phyloP scores from a whole-genome alignment of 257 asterid species.

The Prunella vulgaris region DNA sequence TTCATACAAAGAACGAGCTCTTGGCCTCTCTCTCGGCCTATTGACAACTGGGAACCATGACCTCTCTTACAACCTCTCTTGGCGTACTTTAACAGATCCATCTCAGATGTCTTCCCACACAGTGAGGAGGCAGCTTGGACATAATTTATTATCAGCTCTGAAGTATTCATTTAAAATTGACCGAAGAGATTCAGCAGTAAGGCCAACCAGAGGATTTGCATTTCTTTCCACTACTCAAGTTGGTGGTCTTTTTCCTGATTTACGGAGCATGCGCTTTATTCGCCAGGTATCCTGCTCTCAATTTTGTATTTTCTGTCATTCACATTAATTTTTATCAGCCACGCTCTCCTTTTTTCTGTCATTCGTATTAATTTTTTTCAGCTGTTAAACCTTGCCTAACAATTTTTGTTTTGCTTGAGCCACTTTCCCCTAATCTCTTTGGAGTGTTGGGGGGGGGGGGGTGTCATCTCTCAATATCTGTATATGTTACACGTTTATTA shows the following conservation, averaged over 20 bases:
- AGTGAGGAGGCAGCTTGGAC: conserved; percentile 98
- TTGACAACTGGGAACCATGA: conserved; percentile 68
- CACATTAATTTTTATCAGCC: neutral
- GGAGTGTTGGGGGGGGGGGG: no score
- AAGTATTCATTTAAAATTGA: conserved; percentile 77
- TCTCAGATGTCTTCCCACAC: conserved; percentile 76
- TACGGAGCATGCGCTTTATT: conserved; percentile 67
- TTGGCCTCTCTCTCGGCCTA: conserved; percentile 75
- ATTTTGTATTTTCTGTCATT: neutral
- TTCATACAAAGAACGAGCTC: conserved; percentile 74
- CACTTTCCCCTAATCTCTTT: neutral
- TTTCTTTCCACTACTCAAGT: conserved; percentile 74
- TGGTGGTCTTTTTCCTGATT: conserved; percentile 86
- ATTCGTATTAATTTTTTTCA: neutral
- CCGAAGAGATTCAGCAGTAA: conserved; percentile 63
- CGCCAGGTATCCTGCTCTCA: conserved; percentile 64
- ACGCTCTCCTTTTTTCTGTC: no score
- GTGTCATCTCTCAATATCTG: neutral
- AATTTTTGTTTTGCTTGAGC: conserved; percentile 9
- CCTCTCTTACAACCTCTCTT: conserved; percentile 72
- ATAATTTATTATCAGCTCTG: conserved; percentile 67
- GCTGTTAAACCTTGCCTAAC: conserved; percentile 8
- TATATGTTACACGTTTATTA: neutral
- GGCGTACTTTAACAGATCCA: conserved; percentile 87
- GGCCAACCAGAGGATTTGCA: conserved; percentile 91